Base-by-base conservation (phyloP, 1,139 yeast genomes). In the Zygoascus sp. region DNA sequence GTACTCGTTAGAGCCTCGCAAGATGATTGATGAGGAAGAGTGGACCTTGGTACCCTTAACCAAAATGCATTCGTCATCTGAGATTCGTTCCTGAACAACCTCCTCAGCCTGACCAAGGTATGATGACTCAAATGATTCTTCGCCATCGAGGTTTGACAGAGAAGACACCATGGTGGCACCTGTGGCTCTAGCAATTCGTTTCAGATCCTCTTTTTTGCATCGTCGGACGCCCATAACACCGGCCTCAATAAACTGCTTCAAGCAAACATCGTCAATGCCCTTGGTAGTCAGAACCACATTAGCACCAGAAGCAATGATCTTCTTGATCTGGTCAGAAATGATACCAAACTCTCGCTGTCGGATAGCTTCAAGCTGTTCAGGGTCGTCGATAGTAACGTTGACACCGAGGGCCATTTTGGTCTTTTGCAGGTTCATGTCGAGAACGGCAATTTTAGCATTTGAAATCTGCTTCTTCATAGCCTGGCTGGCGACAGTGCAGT, bases 341-440 rank as follows among this genome's bases (percentile, higher is more conserved):
- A 94, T 88, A 48, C 92, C 97, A 60, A 83, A 83, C 70, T 94
- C 99, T 62, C 97, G 81, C 67, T 89, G 83, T 64, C 98, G 80
- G 58, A 94, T 90, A 63, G 89, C 92, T 70, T 94, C 99, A 59
- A 94, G 77, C 69, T 89, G 96, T 58, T 92, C 96, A 38, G 99
- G 98, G 65, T 94, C 97, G 59, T 88, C 96, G 61, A 94, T 88
- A 63, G 92, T 90, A 65, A 94, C 87, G 67, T 90, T 95, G 47
- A 94, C 97, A 46, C 99, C 99, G 82, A 94, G 81, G 34, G 97
- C 96, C 97, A 94, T 89, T 66, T 90, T 81, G 7, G 97, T 92
- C 67, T 90, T 92, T 67, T 94, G 98, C 63, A 94, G 73, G 67
- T 94, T 92, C 69, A 94, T 80, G 68, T 94, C 99, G 62, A 94